Evolutionary conservation across 495 filamentous ascomycete genomes (phyloP).

Genomic region (Lepraria neglecta): DNA sequence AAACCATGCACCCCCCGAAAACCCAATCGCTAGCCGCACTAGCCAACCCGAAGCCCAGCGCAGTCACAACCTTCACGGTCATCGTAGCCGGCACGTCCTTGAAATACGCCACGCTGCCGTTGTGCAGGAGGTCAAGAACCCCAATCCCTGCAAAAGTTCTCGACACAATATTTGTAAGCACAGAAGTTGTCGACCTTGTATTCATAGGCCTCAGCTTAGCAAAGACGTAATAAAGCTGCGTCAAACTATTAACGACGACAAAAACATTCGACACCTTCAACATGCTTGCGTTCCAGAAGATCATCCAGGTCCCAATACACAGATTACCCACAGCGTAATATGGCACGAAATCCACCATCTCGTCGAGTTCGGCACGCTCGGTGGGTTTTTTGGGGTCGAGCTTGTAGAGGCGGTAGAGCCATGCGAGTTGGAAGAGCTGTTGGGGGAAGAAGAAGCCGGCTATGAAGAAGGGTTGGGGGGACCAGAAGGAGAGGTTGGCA

Average conservation of each 20-base stretch:
- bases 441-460: slow-evolving; percentile 50
- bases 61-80: slow-evolving; percentile 42
- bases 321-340: slow-evolving; percentile 46
- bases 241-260: slow-evolving; percentile 44
- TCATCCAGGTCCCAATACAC: slow-evolving; percentile 53
- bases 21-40: slow-evolving; percentile 45
- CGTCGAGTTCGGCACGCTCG: slow-evolving; percentile 31
- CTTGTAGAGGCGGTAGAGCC: slow-evolving; percentile 45
- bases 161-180: slow-evolving; percentile 46
- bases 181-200: slow-evolving; percentile 36
- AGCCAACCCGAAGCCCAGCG: slow-evolving; percentile 39
- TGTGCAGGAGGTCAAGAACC: slow-evolving; percentile 48
- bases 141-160: slow-evolving; percentile 51
- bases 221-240: slow-evolving; percentile 45
- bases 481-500: slow-evolving; percentile 46
- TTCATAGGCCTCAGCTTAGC: slow-evolving; percentile 41
- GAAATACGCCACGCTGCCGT: slow-evolving; percentile 45
- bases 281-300: slow-evolving; percentile 46
- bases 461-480: slow-evolving; percentile 48
- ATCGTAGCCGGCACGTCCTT: slow-evolving; percentile 36
- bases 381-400: slow-evolving; percentile 34
- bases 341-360: slow-evolving; percentile 39
- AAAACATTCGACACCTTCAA: slow-evolving; percentile 44
- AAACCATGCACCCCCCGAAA: slow-evolving; percentile 47
- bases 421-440: slow-evolving; percentile 47